These are phyloP conservation scores for Mycena epipterygia DNA, from an alignment of 768 basidiomycete genomes.

Conservation along the genomic window DNA sequence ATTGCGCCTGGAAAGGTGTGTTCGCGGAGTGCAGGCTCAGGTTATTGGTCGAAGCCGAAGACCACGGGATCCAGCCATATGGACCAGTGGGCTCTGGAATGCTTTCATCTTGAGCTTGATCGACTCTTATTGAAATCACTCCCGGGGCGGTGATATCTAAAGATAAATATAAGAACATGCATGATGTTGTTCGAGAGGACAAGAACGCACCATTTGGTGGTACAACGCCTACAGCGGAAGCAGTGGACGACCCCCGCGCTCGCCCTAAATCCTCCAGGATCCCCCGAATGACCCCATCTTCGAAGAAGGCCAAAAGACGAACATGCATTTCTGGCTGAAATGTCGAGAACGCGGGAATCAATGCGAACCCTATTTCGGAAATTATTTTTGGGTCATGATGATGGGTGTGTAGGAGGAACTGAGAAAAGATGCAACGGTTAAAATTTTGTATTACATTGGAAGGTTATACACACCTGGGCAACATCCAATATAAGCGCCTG, in stretches of 20 bases:
- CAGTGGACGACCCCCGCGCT: conserved; percentile 44
- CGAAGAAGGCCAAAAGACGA: conserved; percentile 77
- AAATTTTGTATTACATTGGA: background rate
- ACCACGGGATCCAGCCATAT: conserved; percentile 48
- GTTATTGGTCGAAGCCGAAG: conserved; percentile 34
- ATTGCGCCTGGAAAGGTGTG: conserved; percentile 67
- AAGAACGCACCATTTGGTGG: conserved; percentile 17
- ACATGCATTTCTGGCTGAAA: conserved; percentile 75
- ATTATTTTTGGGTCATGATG: conserved; percentile 64
- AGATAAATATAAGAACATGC: conserved; percentile 21
- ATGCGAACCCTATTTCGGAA: conserved; percentile 73
- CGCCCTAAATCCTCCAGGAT: conserved; percentile 63
- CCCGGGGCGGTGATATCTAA: conserved; percentile 45
- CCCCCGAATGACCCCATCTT: conserved; percentile 68
- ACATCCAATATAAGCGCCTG: conserved; percentile 81
- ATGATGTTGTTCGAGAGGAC: conserved; percentile 1
- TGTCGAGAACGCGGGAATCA: conserved; percentile 82
- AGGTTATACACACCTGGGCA: conserved; percentile 54
- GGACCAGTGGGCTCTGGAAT: conserved; percentile 16
- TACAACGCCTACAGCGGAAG: background rate
- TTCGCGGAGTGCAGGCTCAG: conserved; percentile 62
- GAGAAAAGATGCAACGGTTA: background rate
- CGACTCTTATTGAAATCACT: conserved; percentile 73
- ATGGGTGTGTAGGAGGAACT: conserved; percentile 69
- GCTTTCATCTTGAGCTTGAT: conserved; percentile 57